Percentiles rank a stretch among this genome's conserved stretches.
phyloP scores from a whole-genome alignment of 345 rosid genomes.

The Citrus glauca region DNA sequence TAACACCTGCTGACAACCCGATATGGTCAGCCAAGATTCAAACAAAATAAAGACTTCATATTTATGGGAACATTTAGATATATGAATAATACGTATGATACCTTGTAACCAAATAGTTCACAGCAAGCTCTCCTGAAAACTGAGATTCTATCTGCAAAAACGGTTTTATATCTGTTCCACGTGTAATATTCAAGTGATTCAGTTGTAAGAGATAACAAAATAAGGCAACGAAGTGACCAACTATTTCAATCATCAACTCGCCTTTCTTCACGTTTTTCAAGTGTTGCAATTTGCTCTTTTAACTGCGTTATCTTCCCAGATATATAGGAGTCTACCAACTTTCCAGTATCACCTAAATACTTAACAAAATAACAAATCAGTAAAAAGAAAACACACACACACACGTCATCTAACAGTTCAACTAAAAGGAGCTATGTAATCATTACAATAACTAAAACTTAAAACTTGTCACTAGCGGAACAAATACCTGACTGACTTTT shows the following conservation, averaged over 20 bases:
- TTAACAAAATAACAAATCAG: conserved; percentile 12
- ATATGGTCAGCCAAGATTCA: background rate
- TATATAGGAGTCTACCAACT: conserved; percentile 76
- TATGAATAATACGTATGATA: conserved; percentile 20
- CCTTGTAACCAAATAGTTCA: conserved; percentile 99
- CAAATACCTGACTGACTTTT: conserved; percentile 78
- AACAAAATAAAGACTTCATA: conserved; percentile 11
- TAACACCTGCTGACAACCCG: background rate
- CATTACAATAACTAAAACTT: background rate
- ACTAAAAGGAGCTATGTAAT: background rate
- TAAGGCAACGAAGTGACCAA: conserved; percentile 4
- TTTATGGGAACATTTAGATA: background rate
- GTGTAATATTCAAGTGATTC: conserved; percentile 12
- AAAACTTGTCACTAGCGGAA: conserved; percentile 13
- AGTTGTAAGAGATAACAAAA: conserved; percentile 14
- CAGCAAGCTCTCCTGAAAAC: conserved; percentile 98
- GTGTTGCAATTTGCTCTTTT: conserved; percentile 93
- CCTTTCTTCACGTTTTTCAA: conserved; percentile 98
- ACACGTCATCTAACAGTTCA: background rate
- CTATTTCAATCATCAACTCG: conserved; percentile 18
- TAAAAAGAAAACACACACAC: background rate
- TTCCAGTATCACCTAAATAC: conserved; percentile 68
- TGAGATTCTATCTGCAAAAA: conserved; percentile 93
- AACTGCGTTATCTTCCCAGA: conserved; percentile 80
- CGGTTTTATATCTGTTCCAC: conserved; percentile 87